Base-by-base conservation (phyloP, 805 yeast species). In the Starmera dryadoides region DNA sequence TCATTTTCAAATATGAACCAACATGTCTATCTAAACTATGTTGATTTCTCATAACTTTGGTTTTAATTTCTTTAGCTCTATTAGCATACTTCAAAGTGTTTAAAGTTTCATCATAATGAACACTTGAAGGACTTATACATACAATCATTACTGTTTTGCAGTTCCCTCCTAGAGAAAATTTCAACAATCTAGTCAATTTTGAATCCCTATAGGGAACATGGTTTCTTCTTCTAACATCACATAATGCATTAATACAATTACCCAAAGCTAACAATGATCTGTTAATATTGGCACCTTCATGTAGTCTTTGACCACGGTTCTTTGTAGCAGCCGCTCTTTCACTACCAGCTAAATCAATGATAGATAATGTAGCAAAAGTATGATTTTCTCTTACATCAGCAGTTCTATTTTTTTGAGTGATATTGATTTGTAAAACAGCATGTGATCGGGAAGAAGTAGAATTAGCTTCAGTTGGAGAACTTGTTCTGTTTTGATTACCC, bases 81-180 rank as follows among this genome's bases (percentile, higher is more conserved):
- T 87, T 79, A 0, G 97, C 97, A 59, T 89, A 91, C 56, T 86
- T 86, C 44, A 91, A 70, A 0, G 97, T 86, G 57, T 91, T 91
- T 38, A 86, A 66, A 1, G 98, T 89, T 55, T 91, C 98, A 54
- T 91, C 98, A 58, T 87, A 88, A 59, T 91, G 97, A 33, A 68
- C 71, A 23, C 85, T 75, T 42, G 88, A 83, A 0, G 97, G 97
- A 4, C 94, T 81, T 3, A 91, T 75, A 60, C 98, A 91, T 2
- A 88, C 97, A 47, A 91, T 86, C 98, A 91, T 91, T 4, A 87
- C 89, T 0, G 98, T 91, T 56, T 85, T 83, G 61, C 98, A 91
- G 55, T 87, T 86, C 0, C 97, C 97, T 3, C 96, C 96, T 12
- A 91, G 64, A 0, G 96, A 88, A 55, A 86, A 87, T 56, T 89